Evolutionary conservation across 441 rosid species (phyloP), one percentile per base, ranked within the genome.

Genomic region (Arabidopsis lyrata): DNA sequence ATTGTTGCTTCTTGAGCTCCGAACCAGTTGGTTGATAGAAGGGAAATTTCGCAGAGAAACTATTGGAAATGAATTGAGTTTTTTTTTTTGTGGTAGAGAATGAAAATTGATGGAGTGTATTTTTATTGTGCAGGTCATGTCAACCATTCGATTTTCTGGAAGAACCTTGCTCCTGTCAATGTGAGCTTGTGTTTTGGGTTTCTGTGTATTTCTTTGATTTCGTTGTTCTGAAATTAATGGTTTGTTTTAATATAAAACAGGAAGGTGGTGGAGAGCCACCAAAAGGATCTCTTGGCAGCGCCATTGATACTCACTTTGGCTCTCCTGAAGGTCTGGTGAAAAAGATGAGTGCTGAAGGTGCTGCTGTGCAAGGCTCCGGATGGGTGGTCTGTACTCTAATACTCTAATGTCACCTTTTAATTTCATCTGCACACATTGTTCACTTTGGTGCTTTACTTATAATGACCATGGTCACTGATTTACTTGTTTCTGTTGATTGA

Each of bases 321-420:
- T 93, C 95, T 35, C 52, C 91, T 32, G 94, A 95, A 36, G 82
- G 84, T 61, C 76, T 95, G 81, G 81, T 90, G 18, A 80, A 88
- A 35, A 95, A 86, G 81, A 93, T 93, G 85, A 93, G 36, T 63
- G 78, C 92, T 24, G 95, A 95, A 77, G 98, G 98, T 82, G 97
- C 96, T 79, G 95, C 97, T 75, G 27, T 95, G 7, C 99, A 95
- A 83, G 99, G 99, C 61, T 95, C 97, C n/a, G 98, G 98, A 77
- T 95, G 99, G 99, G 97, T 93, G 97, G 98, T 92, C 72, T 74
- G 95, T 18, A 18, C 20, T 18, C 20, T 18, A 18, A 18, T 75
- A 50, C 5, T 70, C 80, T 31, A 27, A 3, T 57, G 7, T 61
- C 39, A 42, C 27, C 56, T 15, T 27, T 29, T 14, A 1, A 15